Evolutionary conservation across 2,329 filamentous ascomycete genomes (phyloP), one percentile per base, ranked within the genome.

Genomic region (Hypoxylon sp.): DNA sequence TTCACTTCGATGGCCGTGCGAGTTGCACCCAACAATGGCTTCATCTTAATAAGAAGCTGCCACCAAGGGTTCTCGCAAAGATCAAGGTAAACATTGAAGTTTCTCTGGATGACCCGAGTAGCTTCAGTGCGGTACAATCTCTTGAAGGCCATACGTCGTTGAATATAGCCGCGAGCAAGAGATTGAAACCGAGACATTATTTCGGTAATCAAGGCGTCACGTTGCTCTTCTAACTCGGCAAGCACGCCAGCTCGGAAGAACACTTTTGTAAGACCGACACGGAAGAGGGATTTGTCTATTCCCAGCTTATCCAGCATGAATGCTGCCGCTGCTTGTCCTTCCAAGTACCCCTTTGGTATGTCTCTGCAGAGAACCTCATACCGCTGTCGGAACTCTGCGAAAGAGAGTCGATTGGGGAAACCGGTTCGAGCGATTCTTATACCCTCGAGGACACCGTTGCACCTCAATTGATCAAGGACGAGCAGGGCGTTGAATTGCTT

Each of bases 401-500:
- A 99, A 0, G 93, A 88, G 33, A 99, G 85, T 73, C 96, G 88
- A 78, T 99, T 99, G 55, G 96, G 96, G 79, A 99, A 99, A 24
- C 96, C 96, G 4, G 97, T 99, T 50, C 96, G 90, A 24, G 96
- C 96, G 80, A 99, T 99, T 68, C 96, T 90, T 76, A 99, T 99
- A 69, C 96, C 96, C 82, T 99, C 96, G n/a, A 99, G 86, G 2
- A 99, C 96, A 92, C 96, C 96, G 78, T 99, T 99, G 82, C 96
- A 99, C 58, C 96, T 90, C n/a, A 99, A 84, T 79, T 99, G 97
- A 76, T 99, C 96, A 5, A 99, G 86, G 1, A 99, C 97, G n/a
- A 99, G 88, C 2, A 94, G 89, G 2, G 93, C 93, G 77, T 92
- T 93, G 80, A 98, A 94, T 77, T 94, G 92, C 81, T 99, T 99